These are phyloP conservation scores for Forsythia suspensa DNA, from an alignment of 257 asterid genomes.

Conservation along the genomic window DNA sequence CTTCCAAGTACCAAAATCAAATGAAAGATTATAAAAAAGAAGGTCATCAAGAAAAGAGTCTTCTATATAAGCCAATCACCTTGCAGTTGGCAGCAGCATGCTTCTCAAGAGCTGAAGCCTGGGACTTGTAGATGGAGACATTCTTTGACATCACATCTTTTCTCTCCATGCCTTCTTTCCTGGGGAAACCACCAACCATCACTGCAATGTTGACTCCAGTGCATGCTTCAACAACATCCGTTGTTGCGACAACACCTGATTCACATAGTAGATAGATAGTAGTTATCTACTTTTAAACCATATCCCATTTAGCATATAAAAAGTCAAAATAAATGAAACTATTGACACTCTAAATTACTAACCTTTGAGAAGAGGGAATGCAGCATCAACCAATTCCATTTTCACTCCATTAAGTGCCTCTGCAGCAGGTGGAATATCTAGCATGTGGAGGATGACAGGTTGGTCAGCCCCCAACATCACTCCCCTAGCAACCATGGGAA, in stretches of 20 bases:
- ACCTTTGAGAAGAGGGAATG: constrained; percentile 94
- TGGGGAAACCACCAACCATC: constrained; percentile 98
- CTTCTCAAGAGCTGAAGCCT: constrained; percentile 92
- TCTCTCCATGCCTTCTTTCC: constrained; percentile 98
- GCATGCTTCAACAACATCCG: constrained; percentile 87
- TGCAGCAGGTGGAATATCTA: constrained; percentile 85
- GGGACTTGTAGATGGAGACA: constrained; percentile 90
- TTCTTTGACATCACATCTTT: constrained; percentile 97
- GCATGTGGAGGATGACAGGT: constrained; percentile 94
- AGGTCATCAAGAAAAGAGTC: background rate
- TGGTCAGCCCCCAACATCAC: constrained; percentile 89
- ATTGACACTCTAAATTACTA: background rate
- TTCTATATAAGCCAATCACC: constrained; percentile 36
- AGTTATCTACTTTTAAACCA: background rate
- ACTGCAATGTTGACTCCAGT: constrained; percentile 82
- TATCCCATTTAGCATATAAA: constrained; percentile 2
- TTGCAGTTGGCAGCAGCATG: constrained; percentile 93
- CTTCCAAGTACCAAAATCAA: background rate
- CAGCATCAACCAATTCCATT: constrained; percentile 92
- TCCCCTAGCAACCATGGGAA: constrained; percentile 95
- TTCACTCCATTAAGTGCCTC: constrained; percentile 93
- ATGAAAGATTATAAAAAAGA: background rate
- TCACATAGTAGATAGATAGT: background rate
- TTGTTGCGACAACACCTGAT: constrained; percentile 91
- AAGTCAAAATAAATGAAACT: background rate